These are phyloP conservation scores for Penicillium steckii DNA, from an alignment of 495 filamentous ascomycete genomes.

Conservation along the genomic window DNA sequence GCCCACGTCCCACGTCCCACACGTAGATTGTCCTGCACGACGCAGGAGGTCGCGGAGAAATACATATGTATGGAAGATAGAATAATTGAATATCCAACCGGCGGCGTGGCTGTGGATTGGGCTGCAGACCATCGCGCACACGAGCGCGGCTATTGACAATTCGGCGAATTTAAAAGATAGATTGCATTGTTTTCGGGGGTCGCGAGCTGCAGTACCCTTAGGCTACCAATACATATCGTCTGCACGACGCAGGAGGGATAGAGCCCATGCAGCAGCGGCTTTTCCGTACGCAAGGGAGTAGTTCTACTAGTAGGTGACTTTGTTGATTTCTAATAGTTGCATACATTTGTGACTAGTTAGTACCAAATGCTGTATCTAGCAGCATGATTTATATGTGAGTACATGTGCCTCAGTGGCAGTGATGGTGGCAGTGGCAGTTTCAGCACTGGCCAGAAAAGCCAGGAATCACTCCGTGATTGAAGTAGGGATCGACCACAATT, in stretches of 20 bases:
- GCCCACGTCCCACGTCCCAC: background rate
- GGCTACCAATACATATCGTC: background rate
- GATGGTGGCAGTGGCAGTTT: background rate
- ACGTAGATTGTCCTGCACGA: constrained; percentile 18
- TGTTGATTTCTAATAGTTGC: constrained; percentile 1
- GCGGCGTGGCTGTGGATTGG: constrained; percentile 4
- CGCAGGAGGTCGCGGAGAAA: constrained; percentile 28
- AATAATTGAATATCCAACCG: constrained; percentile 2
- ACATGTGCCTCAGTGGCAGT: background rate
- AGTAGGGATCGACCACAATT: background rate
- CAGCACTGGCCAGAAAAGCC: background rate
- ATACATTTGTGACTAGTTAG: background rate
- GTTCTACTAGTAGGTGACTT: too few species aligned
- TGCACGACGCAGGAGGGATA: constrained; percentile 1
- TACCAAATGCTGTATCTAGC: too few species aligned
- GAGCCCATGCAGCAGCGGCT: constrained; percentile 2
- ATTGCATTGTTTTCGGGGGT: constrained; percentile 15
- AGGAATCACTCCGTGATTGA: background rate
- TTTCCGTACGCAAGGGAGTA: constrained; percentile 18
- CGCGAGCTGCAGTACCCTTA: background rate
- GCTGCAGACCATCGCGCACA: constrained; percentile 8
- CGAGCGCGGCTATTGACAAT: constrained; percentile 7
- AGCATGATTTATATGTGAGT: too few species aligned
- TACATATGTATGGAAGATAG: constrained; percentile 4
- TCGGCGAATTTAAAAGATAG: constrained; percentile 5